Percentiles rank a stretch among this genome's conserved stretches.
phyloP scores from a whole-genome alignment of 208 protist species.

The Acanthamoeba lugdunensis region DNA sequence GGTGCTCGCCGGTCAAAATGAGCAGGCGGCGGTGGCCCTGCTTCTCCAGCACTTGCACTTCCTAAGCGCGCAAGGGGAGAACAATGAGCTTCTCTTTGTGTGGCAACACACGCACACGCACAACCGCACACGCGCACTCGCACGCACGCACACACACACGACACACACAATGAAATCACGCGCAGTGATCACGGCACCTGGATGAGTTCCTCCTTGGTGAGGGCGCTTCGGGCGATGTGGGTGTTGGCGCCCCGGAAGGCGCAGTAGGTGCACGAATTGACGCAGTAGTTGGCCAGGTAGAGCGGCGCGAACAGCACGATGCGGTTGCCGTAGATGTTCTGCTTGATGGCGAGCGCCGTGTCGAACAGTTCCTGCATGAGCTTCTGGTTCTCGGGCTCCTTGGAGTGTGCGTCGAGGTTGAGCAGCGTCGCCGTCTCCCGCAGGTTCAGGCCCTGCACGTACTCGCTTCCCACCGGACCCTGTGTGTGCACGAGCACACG shows the following conservation, averaged over 20 bases:
- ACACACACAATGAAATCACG: neutral
- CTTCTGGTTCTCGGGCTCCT: constrained; percentile 6
- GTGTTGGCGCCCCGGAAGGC: constrained; percentile 80
- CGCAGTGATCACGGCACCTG: neutral
- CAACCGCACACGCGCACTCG: too few relatives aligned
- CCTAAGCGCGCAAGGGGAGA: neutral
- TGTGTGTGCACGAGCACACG: neutral
- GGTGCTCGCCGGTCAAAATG: constrained; percentile 82
- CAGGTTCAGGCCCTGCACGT: constrained; percentile 76
- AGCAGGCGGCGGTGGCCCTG: constrained; percentile 81
- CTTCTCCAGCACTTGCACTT: constrained; percentile 77
- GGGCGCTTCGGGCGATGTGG: constrained; percentile 70
- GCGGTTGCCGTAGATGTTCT: constrained; percentile 84
- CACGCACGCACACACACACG: too few relatives aligned
- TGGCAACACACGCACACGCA: neutral
- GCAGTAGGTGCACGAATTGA: constrained; percentile 83
- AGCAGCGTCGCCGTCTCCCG: constrained; percentile 78
- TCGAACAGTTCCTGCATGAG: constrained; percentile 76
- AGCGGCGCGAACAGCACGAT: constrained; percentile 86
- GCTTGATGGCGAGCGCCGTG: constrained; percentile 79
- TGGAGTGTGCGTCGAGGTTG: constrained; percentile 68
- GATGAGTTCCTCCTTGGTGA: constrained; percentile 79
- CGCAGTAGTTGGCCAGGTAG: constrained; percentile 84
- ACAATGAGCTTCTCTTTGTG: neutral
- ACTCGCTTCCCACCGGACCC: constrained; percentile 71